These are phyloP conservation scores for Cercophora newfieldiana DNA, from an alignment of 495 filamentous ascomycete species.

Conservation along the genomic window DNA sequence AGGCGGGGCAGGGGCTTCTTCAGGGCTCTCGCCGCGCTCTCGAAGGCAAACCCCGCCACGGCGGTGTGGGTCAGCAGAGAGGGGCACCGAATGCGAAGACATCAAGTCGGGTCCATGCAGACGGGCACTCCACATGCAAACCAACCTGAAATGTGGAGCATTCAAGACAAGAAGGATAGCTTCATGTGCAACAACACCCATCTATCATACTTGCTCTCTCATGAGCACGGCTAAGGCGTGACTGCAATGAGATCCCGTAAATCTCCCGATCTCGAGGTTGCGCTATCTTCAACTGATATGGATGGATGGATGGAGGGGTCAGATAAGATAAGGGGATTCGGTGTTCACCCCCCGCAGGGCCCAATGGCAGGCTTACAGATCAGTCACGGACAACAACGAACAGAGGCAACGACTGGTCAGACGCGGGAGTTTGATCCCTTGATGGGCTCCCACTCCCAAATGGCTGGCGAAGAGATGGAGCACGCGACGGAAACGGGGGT, in stretches of 20 bases:
- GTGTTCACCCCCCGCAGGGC: neutral
- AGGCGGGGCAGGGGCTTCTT: no score
- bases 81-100: neutral
- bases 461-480: neutral
- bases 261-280: neutral
- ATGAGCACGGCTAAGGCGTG: neutral
- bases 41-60: neutral
- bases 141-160: neutral
- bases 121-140: neutral
- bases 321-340: neutral
- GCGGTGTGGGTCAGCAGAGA: neutral
- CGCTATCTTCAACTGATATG: neutral
- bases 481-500: neutral
- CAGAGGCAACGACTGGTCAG: neutral
- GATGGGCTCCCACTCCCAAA: conserved; percentile 6
- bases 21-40: neutral
- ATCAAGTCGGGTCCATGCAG: neutral
- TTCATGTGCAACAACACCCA: neutral
- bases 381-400: neutral
- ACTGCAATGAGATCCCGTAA: neutral
- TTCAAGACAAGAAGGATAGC: neutral
- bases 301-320: neutral
- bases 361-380: neutral
- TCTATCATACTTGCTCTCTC: no score
- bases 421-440: neutral